phyloP scores from a whole-genome alignment of 371 early-diverging fungal genomes.

The Smittium culicis region DNA sequence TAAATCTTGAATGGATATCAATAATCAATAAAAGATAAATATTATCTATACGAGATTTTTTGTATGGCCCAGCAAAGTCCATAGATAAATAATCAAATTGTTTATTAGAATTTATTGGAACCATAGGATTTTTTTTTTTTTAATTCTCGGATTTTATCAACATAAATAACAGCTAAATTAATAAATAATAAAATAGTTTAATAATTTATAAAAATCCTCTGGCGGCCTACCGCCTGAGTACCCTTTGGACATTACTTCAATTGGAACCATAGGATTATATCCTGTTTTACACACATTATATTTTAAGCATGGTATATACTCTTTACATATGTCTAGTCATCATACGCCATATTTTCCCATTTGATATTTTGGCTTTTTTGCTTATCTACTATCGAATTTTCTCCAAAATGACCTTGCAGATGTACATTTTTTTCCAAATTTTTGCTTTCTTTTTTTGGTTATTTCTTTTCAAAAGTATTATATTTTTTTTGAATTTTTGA shows the following conservation, averaged over 20 bases:
- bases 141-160: too few relatives aligned
- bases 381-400: background rate
- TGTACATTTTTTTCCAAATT: background rate
- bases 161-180: too few relatives aligned
- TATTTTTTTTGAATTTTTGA: background rate
- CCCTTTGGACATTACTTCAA: too few relatives aligned
- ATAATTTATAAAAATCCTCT: too few relatives aligned
- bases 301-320: background rate
- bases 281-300: background rate
- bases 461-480: background rate
- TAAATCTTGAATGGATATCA: conserved; percentile 20
- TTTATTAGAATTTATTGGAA: background rate
- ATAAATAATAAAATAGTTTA: too few relatives aligned
- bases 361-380: background rate
- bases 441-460: background rate
- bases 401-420: background rate
- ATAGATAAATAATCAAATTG: conserved; percentile 19
- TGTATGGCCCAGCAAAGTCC: conserved; percentile 22
- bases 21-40: conserved; percentile 16
- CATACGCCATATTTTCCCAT: background rate
- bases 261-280: background rate
- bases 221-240: too few relatives aligned
- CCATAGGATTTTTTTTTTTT: background rate
- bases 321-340: background rate
- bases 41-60: conserved; percentile 11